Conservation (phyloP, 1,139 yeast species). For the Yamadazyma diospyri region DNA sequence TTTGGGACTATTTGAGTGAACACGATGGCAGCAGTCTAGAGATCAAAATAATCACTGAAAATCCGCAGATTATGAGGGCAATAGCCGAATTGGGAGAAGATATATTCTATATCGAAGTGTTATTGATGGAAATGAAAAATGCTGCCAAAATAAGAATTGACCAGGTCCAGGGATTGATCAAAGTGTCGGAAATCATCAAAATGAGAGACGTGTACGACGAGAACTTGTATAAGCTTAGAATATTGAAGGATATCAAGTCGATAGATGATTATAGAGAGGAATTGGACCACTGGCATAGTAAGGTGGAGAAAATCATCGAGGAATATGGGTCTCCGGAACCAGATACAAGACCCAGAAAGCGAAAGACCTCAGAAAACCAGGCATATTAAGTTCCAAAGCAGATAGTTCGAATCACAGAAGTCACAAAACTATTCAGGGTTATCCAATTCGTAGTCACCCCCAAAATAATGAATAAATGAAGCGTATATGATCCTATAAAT, state of each 20-base stretch:
- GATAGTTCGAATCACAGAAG: too few relatives aligned
- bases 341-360: constrained; percentile 8
- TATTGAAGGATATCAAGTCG: constrained; percentile 16
- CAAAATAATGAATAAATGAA: too few relatives aligned
- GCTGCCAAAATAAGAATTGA: constrained; percentile 28
- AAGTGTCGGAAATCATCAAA: constrained; percentile 17
- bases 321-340: constrained; percentile 7
- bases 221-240: constrained; percentile 17
- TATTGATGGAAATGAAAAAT: constrained; percentile 14
- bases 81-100: constrained; percentile 7
- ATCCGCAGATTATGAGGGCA: constrained; percentile 4
- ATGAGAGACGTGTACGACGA: constrained; percentile 32
- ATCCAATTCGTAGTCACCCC: too few relatives aligned
- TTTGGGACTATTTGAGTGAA: constrained; percentile 15
- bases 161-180: constrained; percentile 19
- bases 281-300: constrained; percentile 8
- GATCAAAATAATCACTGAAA: constrained; percentile 10
- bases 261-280: constrained; percentile 7
- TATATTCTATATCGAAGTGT: constrained; percentile 20
- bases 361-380: constrained; percentile 8
- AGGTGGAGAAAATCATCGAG: constrained; percentile 5
- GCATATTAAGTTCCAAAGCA: constrained; percentile 1
- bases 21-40: constrained; percentile 16
- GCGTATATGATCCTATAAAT: constrained; percentile 2
- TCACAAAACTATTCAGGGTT: too few relatives aligned